Percentiles rank a stretch among this genome's conserved stretches.
phyloP scores from a whole-genome alignment of 192 early-diverging fungal species.

The Podila horticola region DNA sequence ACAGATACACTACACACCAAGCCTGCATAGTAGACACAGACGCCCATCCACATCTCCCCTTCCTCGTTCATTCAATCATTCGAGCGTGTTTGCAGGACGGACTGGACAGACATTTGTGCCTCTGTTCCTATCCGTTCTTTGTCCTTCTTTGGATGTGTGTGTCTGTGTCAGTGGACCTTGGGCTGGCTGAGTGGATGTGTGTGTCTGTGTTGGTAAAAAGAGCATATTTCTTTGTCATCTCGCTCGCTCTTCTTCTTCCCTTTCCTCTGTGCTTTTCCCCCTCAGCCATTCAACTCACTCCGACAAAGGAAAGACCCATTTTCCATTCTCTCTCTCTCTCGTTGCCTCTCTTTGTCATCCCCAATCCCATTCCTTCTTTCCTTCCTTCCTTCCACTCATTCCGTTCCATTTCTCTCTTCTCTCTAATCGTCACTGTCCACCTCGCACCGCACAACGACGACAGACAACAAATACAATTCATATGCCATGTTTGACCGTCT shows the following conservation, averaged over 20 bases:
- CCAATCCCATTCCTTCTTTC: background rate
- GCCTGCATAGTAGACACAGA: too few species aligned
- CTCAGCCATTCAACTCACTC: too few species aligned
- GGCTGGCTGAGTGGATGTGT: too few species aligned
- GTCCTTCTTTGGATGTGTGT: background rate
- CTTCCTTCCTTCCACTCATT: background rate
- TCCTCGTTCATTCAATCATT: too few species aligned
- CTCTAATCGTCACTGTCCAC: background rate
- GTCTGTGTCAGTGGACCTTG: background rate
- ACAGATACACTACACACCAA: too few species aligned
- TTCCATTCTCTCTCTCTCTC: background rate
- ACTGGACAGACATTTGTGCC: background rate
- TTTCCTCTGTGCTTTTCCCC: background rate
- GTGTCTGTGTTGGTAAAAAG: background rate
- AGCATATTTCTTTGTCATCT: background rate
- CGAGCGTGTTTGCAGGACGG: background rate
- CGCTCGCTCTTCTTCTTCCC: background rate
- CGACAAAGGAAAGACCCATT: too few species aligned
- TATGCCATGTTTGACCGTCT: constrained; percentile 28
- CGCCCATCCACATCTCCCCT: background rate
- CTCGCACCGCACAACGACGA: background rate
- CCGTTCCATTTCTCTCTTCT: background rate
- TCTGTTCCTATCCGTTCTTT: background rate
- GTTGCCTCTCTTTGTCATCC: background rate
- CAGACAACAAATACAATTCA: background rate